Evolutionary conservation across 441 rosid species (phyloP), one percentile per base, ranked within the genome.

Genomic region (Monsonia emarginata): DNA sequence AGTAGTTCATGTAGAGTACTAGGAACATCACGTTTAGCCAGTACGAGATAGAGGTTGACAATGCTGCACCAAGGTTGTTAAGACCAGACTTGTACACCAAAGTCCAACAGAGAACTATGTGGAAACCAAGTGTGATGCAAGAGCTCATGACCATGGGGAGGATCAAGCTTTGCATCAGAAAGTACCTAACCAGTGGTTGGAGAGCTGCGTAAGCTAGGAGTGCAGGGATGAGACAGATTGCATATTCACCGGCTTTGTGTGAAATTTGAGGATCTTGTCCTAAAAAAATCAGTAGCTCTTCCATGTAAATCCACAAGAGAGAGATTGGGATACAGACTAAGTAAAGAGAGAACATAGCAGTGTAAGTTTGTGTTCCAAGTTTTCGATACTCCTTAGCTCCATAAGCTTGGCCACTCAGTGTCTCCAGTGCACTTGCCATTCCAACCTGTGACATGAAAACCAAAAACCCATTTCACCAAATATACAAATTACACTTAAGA

Each of bases 261-360:
- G 97, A 74, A 68, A 90, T 83, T 13, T 72, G 0, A 38, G 92
- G 92, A 62, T 88, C 89, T 73, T 90, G 96, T 31, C 96, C 95
- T 50, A 85, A 68, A 0, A 79, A 36, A 30, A 59, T 3, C 1
- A 93, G 88, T 4, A 90, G 16, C 18, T 76, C 75, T 36, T 77
- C 88, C 85, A 90, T 82, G 80, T 79, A 75, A 46, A 80, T 44
- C 98, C 97, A 90, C 1, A 88, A 6, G 14, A 86, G 4, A 57
- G 88, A 85, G 2, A 90, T n/a, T 42, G 83, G 86, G 4, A 86
- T 0, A 36, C 84, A 79, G 0, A 75, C 86, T 9, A 83, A 19
- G 14, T 77, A 34, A 21, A 88, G 75, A 61, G 80, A 80, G 65
- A 87, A 65, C 8, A 88, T 79, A 1, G 82, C 92, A 3, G 85